A percentile compares a stretch with the other conserved stretches of the same genome.
Conservation (phyloP, 768 basidiomycete genomes). For the Hypholoma sublateritium region DNA sequence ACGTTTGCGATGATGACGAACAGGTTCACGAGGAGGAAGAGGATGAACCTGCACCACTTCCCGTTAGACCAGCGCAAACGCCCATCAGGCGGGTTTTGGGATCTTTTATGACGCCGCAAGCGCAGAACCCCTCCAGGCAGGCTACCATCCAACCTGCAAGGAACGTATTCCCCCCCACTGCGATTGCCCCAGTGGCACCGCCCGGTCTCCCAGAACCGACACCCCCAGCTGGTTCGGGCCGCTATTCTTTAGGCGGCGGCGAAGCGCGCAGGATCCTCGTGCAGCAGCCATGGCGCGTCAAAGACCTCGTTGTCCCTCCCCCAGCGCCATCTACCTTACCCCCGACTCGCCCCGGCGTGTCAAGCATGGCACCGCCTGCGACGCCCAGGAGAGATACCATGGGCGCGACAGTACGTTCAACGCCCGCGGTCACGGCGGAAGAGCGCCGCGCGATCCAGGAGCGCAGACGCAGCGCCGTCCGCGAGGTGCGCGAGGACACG, state of each 20-base stretch:
- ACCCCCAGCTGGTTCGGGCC: conserved; percentile 12
- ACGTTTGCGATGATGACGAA: conserved; percentile 19
- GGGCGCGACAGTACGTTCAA: conserved; percentile 15
- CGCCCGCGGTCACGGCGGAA: conserved; percentile 37
- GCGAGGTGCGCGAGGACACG: conserved; percentile 35
- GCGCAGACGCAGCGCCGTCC: conserved; percentile 57
- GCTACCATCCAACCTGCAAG: conserved; percentile 1
- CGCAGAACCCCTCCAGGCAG: conserved; percentile 15
- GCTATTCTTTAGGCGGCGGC: conserved; percentile 46
- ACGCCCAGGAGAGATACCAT: conserved; percentile 2
- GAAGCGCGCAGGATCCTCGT: conserved; percentile 48
- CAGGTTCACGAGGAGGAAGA: conserved; percentile 20
- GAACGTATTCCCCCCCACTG: conserved; percentile 12
- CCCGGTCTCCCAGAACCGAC: conserved; percentile 4
- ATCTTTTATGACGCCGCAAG: conserved; percentile 64
- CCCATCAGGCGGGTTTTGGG: conserved; percentile 31
- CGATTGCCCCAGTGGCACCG: background rate
- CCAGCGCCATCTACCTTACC: background rate
- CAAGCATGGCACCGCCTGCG: background rate
- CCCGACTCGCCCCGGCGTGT: background rate
- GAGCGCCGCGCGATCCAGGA: conserved; percentile 63
- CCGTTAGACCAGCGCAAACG: conserved; percentile 22
- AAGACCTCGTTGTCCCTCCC: conserved; percentile 35
- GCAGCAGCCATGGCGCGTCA: conserved; percentile 55
- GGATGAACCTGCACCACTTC: conserved; percentile 15